These are phyloP conservation scores for Chrysoporthe austroafricana DNA, from an alignment of 2,329 filamentous ascomycete genomes.

Conservation along the genomic window DNA sequence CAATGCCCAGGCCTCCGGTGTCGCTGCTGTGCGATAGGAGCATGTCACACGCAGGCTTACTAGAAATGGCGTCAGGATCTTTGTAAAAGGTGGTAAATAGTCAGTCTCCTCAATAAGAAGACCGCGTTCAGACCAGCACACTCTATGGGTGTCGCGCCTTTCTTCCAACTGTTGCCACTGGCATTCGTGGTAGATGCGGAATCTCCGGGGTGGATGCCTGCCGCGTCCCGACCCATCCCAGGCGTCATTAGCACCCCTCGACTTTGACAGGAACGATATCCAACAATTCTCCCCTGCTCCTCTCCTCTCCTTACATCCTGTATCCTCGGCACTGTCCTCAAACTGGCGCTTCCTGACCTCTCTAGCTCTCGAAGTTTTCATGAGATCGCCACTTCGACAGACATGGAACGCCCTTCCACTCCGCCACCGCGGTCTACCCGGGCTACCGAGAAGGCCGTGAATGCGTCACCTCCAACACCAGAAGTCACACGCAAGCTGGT, in stretches of 20 bases:
- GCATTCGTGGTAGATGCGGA: slow-evolving; percentile 5
- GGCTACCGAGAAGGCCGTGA: slow-evolving; percentile 35
- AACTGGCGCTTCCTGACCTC: too few species aligned
- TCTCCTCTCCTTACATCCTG: neutral
- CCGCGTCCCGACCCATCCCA: slow-evolving; percentile 14
- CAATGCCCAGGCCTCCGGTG: neutral
- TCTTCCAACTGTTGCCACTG: slow-evolving; percentile 5
- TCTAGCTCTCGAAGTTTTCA: neutral
- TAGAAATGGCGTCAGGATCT: slow-evolving; percentile 6
- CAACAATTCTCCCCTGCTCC: neutral
- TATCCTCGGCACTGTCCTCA: neutral
- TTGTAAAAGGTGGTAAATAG: neutral
- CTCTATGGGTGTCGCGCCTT: neutral
- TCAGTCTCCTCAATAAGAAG: neutral
- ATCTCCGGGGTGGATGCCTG: slow-evolving; percentile 24
- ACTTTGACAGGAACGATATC: neutral
- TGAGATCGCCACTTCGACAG: neutral
- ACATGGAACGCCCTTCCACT: slow-evolving; percentile 54
- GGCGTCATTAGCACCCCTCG: slow-evolving; percentile 9
- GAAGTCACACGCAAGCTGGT: slow-evolving; percentile 48
- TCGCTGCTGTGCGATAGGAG: neutral
- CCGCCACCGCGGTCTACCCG: slow-evolving; percentile 43
- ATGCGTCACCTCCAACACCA: slow-evolving; percentile 54
- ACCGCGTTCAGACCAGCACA: neutral
- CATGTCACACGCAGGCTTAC: neutral